These are phyloP conservation scores for Brassica carinata DNA, from an alignment of 345 rosid species.

Conservation along the genomic window DNA sequence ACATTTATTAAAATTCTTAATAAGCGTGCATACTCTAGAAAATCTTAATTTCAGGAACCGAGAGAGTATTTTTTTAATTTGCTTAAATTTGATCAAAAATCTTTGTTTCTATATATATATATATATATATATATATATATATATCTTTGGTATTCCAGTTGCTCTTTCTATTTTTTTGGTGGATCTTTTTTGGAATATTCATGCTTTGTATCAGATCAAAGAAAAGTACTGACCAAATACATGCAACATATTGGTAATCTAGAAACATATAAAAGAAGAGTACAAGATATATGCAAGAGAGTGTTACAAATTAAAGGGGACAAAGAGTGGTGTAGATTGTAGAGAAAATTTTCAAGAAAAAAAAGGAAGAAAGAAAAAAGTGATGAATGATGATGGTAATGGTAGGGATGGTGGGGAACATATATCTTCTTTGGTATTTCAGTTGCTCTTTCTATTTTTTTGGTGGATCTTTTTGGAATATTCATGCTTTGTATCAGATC, in stretches of 20 bases:
- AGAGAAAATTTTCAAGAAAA: constrained; percentile 24
- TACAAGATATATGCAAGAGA: background rate
- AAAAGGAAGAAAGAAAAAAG: constrained; percentile 17
- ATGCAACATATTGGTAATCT: constrained; percentile 29
- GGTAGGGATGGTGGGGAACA: constrained; percentile 23
- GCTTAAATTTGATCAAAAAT: background rate
- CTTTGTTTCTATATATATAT: background rate
- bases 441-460: no score
- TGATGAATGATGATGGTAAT: constrained; percentile 36
- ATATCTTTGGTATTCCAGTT: background rate
- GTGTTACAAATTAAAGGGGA: constrained; percentile 5
- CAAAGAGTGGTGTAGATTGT: constrained; percentile 35
- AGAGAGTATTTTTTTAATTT: background rate
- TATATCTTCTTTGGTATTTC: no score
- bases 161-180: background rate
- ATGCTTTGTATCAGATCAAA: constrained; percentile 13
- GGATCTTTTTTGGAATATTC: background rate
- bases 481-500: no score
- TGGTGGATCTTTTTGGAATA: no score
- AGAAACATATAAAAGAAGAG: background rate
- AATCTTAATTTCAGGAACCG: no score
- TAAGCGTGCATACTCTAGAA: no score
- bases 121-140: background rate
- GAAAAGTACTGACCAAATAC: constrained; percentile 28
- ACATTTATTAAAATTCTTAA: no score